Evolutionary conservation across 306 rosid species (phyloP).

Genomic region (barrel medic (Medicago truncatula)): MtrunA17r5.0-ANR NC_053044.1:43191001-43191500

Average conservation of each 20-base stretch:
- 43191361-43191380: neutral
- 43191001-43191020: slow-evolving; percentile 44
- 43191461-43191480: slow-evolving; percentile 3
- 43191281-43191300: too few relatives aligned
- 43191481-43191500: neutral
- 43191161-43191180: slow-evolving; percentile 63
- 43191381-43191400: slow-evolving; percentile 51
- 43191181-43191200: slow-evolving; percentile 47
- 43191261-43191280: neutral
- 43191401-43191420: slow-evolving; percentile 48
- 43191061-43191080: slow-evolving; percentile 44
- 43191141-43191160: slow-evolving; percentile 26
- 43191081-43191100: slow-evolving; percentile 34
- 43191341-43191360: too few relatives aligned
- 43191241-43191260: slow-evolving; percentile 88
- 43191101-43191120: slow-evolving; percentile 42
- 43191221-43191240: slow-evolving; percentile 78
- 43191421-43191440: slow-evolving; percentile 55
- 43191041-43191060: slow-evolving; percentile 70
- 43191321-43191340: too few relatives aligned
- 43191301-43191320: too few relatives aligned
- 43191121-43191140: slow-evolving; percentile 38
- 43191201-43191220: slow-evolving; percentile 58
- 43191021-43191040: slow-evolving; percentile 59
- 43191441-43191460: slow-evolving; percentile 25